Evolutionary conservation across 768 basidiomycete genomes (phyloP), one percentile per base, ranked within the genome.

Genomic region (Coprinopsis sp.): DNA sequence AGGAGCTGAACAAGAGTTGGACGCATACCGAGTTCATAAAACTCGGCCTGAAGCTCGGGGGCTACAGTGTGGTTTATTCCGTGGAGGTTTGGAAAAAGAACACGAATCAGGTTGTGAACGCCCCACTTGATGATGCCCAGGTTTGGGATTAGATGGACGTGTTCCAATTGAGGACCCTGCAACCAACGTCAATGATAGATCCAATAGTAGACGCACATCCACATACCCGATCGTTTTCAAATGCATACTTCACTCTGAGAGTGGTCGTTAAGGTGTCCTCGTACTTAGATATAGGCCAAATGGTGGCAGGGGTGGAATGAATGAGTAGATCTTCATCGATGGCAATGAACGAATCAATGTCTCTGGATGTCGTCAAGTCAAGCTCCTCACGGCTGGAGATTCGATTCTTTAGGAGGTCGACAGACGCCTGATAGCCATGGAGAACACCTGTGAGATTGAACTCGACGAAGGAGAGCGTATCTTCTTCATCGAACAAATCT

Each of bases 131-230:
- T 39, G 10, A 48, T 8, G 11, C n/a, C 13, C 16, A 33, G 5
- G 27, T 48, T 40, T 6, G 46, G 46, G 7, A 48, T 48, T 12
- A 19, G 19, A 21, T 48, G 37, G 4, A 34, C n/a, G 22, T 3
- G 13, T 14, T 3, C 18, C 34, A n/a, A n/a, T n/a, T n/a, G n/a
- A n/a, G n/a, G n/a, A n/a, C n/a, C n/a, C n/a, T n/a, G n/a, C n/a
- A n/a, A n/a, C n/a, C n/a, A n/a, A n/a, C n/a, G n/a, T n/a, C n/a
- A n/a, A n/a, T n/a, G n/a, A n/a, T n/a, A n/a, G n/a, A n/a, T n/a
- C n/a, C n/a, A 6, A 18, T 44, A 2, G 12, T 5, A 19, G 18
- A 4, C 21, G 19, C 7, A 18, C 34, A 37, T 18, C 34, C 10
- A 22, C 30, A 16, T 16, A 33, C 33, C 11, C 8, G n/a, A 23